phyloP scores from a whole-genome alignment of 169 alveolate genomes.

The Amoebophrya sp. region DNA sequence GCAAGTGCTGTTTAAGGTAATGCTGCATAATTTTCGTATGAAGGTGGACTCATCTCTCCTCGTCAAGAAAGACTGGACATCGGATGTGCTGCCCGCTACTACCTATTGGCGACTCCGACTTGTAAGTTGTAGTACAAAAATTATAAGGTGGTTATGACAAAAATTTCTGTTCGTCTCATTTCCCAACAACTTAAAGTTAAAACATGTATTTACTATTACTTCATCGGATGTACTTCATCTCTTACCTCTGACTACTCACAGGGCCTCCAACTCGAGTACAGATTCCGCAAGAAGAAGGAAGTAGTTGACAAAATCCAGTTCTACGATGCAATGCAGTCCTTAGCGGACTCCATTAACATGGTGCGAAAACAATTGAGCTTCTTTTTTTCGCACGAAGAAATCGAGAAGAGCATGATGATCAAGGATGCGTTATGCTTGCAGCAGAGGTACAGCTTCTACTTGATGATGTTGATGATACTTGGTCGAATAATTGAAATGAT shows the following conservation, averaged over 20 bases:
- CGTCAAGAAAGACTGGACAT: too few relatives aligned
- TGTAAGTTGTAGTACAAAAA: too few relatives aligned
- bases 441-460: conserved; percentile 34
- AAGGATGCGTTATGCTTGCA: conserved; percentile 38
- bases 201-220: too few relatives aligned
- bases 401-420: conserved; percentile 28
- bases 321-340: neutral
- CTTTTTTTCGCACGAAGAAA: neutral
- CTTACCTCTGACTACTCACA: too few relatives aligned
- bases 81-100: too few relatives aligned
- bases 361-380: neutral
- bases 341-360: neutral
- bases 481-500: neutral
- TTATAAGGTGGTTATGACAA: too few relatives aligned
- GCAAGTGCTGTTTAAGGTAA: conserved; percentile 20
- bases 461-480: conserved; percentile 22
- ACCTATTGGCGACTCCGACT: too few relatives aligned
- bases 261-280: neutral
- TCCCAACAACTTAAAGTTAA: too few relatives aligned
- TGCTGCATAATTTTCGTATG: too few relatives aligned
- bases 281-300: neutral
- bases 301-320: neutral
- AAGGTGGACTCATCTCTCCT: too few relatives aligned
- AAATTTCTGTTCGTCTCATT: too few relatives aligned
- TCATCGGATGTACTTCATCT: too few relatives aligned